Percentiles rank a stretch among this genome's conserved stretches.
Conservation (phyloP, 768 basidiomycete genomes). For the Leccinum broughii region DNA sequence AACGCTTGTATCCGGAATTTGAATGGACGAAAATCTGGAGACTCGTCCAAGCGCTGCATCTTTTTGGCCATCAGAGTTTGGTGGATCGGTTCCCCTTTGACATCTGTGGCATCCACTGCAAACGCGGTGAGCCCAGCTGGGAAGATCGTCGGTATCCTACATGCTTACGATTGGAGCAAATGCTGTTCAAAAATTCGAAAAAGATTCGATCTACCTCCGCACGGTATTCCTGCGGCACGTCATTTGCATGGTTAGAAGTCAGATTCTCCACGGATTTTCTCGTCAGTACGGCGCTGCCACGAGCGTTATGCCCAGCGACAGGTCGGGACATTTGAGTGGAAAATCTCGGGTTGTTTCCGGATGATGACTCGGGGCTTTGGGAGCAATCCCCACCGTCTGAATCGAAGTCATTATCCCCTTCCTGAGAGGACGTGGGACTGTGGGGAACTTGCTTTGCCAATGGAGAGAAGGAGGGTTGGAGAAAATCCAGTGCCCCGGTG, state of each 20-base stretch:
- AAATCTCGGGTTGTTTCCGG: slow-evolving; percentile 23
- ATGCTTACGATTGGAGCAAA: slow-evolving; percentile 87
- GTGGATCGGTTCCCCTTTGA: slow-evolving; percentile 95
- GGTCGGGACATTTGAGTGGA: slow-evolving; percentile 25
- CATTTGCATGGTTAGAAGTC: slow-evolving; percentile 45
- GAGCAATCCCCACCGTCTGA: slow-evolving; percentile 41
- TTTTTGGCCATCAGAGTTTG: slow-evolving; percentile 99
- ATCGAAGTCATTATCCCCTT: slow-evolving; percentile 51
- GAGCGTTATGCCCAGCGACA: slow-evolving; percentile 15
- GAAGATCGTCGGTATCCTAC: slow-evolving; percentile 8
- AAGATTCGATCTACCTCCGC: slow-evolving; percentile 87
- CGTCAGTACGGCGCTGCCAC: slow-evolving; percentile 14
- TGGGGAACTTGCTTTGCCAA: slow-evolving; percentile 16
- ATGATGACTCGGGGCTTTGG: slow-evolving; percentile 33
- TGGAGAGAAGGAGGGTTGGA: slow-evolving; percentile 22
- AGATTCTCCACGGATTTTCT: slow-evolving; percentile 31
- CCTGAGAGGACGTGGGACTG: slow-evolving; percentile 42
- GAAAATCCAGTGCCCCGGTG: slow-evolving; percentile 33
- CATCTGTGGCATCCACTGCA: slow-evolving; percentile 87
- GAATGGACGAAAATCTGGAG: slow-evolving; percentile 95
- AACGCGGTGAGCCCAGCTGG: slow-evolving; percentile 18
- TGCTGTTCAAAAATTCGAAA: slow-evolving; percentile 80
- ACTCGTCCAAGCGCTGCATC: slow-evolving; percentile 97
- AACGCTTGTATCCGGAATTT: slow-evolving; percentile 99
- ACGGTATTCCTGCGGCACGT: slow-evolving; percentile 80